A percentile compares a stretch with the other conserved stretches of the same genome.
These are phyloP conservation scores for Cotoneaster glaucophyllus DNA, from an alignment of 306 rosid species.

Conservation along the genomic window DNA sequence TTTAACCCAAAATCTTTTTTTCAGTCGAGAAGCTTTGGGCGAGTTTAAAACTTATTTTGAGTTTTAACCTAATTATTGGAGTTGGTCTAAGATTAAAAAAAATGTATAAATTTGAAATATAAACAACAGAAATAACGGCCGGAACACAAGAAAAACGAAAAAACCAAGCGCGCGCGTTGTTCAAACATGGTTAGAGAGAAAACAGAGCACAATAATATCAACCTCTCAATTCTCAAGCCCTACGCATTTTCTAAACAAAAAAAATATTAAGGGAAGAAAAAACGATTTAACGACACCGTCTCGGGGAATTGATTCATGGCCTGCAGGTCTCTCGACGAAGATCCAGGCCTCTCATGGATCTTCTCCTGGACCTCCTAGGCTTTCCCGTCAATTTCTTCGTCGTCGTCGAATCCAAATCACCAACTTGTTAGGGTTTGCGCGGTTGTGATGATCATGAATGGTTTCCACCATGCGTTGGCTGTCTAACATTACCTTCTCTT, in stretches of 20 bases:
- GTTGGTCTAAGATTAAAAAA: too few species aligned
- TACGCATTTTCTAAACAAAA: neutral
- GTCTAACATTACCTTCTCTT: conserved; percentile 40
- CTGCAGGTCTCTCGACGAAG: neutral
- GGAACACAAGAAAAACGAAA: neutral
- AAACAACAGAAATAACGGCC: neutral
- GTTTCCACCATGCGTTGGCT: conserved; percentile 67
- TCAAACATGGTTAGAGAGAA: neutral
- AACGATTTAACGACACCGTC: neutral
- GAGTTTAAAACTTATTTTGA: too few species aligned
- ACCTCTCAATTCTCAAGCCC: neutral
- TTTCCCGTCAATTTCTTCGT: neutral
- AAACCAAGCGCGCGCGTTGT: neutral
- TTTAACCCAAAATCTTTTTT: too few species aligned
- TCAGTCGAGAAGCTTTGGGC: too few species aligned
- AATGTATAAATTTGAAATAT: neutral
- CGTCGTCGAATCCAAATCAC: neutral
- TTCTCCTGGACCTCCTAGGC: conserved; percentile 1
- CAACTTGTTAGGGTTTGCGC: neutral
- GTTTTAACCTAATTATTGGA: too few species aligned
- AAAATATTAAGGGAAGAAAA: too few species aligned
- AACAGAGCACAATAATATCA: neutral
- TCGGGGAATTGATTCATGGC: neutral
- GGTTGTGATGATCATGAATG: neutral
- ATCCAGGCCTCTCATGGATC: neutral